Percentiles rank a stretch among this genome's conserved stretches.
Evolutionary conservation across 768 basidiomycete species (phyloP).

Genomic region (Lyophyllum decastes): DNA sequence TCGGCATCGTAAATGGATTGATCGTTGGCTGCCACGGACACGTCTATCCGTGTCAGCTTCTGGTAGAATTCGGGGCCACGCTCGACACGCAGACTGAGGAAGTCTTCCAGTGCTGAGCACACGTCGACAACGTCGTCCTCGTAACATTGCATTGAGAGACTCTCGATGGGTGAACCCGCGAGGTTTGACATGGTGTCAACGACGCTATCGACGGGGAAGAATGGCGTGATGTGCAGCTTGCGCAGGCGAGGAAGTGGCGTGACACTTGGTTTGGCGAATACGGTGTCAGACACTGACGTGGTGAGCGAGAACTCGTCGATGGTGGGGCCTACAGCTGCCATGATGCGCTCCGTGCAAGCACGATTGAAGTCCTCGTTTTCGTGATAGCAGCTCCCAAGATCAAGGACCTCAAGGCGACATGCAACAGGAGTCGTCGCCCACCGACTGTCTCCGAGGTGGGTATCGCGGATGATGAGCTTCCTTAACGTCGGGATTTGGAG

Average conservation of each 20-base stretch:
- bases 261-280: slow-evolving; percentile 41
- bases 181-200: slow-evolving; percentile 60
- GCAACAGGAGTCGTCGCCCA: slow-evolving; percentile 55
- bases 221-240: slow-evolving; percentile 59
- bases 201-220: slow-evolving; percentile 61
- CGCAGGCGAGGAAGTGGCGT: slow-evolving; percentile 53
- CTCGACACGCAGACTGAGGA: slow-evolving; percentile 53
- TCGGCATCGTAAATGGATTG: slow-evolving; percentile 30
- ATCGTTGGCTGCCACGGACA: slow-evolving; percentile 42
- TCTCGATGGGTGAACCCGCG: slow-evolving; percentile 60
- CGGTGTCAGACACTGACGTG: slow-evolving; percentile 43
- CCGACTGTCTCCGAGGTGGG: slow-evolving; percentile 64
- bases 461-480: slow-evolving; percentile 66
- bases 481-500: slow-evolving; percentile 63
- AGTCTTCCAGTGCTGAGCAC: slow-evolving; percentile 55
- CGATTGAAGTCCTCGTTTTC: slow-evolving; percentile 55
- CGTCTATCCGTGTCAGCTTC: slow-evolving; percentile 49
- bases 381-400: slow-evolving; percentile 58
- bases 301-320: slow-evolving; percentile 58
- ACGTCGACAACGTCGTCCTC: slow-evolving; percentile 66
- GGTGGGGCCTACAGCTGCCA: slow-evolving; percentile 56
- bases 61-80: slow-evolving; percentile 51
- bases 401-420: slow-evolving; percentile 56
- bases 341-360: slow-evolving; percentile 58
- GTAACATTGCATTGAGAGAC: slow-evolving; percentile 58